Evolutionary conservation across 2,329 filamentous ascomycete species (phyloP).

Genomic region (Gaeumannomyces tritici): DNA sequence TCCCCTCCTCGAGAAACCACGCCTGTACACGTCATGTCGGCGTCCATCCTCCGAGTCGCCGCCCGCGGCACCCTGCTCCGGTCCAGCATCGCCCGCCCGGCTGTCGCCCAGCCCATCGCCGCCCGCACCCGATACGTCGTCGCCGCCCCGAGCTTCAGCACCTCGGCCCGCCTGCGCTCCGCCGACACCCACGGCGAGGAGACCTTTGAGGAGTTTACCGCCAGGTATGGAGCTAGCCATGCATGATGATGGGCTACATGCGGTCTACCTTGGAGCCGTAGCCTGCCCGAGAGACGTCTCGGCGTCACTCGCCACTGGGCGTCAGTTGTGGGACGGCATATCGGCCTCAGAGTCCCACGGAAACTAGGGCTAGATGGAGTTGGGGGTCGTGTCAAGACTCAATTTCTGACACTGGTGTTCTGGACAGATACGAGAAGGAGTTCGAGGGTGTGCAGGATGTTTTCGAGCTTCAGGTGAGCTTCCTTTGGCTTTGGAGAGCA

Average conservation of each 20-base stretch:
- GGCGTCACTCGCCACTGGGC: too few relatives aligned
- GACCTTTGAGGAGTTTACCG: conserved; percentile 97
- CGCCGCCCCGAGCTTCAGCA: conserved; percentile 51
- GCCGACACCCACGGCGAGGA: conserved; percentile 67
- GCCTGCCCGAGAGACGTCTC: not conserved
- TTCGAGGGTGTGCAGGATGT: conserved; percentile 96
- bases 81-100: conserved; percentile 49
- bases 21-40: conserved; percentile 29
- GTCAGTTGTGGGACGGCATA: not conserved
- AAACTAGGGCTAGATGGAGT: not conserved
- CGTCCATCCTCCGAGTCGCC: conserved; percentile 60
- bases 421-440: conserved; percentile 92
- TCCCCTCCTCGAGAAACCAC: not conserved
- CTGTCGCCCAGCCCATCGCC: conserved; percentile 38
- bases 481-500: not conserved
- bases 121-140: conserved; percentile 38
- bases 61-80: conserved; percentile 60
- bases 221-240: conserved; percentile 58
- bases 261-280: not conserved
- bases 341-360: not conserved
- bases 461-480: conserved; percentile 94
- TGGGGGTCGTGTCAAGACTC: not conserved
- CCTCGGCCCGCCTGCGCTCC: conserved; percentile 42
- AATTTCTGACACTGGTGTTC: conserved; percentile 26
- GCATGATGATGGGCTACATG: not conserved